phyloP scores from a whole-genome alignment of 768 basidiomycete genomes.

The Austroboletus festivus region DNA sequence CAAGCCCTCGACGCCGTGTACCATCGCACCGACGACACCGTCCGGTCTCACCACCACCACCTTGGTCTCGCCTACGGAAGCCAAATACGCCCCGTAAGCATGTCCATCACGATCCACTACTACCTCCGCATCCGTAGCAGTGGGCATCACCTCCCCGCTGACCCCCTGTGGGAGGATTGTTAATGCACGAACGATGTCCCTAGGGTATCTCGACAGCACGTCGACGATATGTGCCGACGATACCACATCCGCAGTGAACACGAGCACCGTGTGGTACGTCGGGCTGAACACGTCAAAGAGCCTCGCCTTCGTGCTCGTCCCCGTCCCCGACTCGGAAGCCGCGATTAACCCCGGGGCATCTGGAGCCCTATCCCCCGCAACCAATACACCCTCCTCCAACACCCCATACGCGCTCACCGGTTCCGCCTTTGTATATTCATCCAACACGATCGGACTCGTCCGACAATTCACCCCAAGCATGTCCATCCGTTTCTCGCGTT shows the following conservation, averaged over 20 bases:
- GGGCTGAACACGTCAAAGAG: slow-evolving; percentile 27
- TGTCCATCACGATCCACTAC: slow-evolving; percentile 37
- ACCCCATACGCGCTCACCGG: slow-evolving; percentile 13
- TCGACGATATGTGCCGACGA: slow-evolving; percentile 7
- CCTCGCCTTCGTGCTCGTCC: slow-evolving; percentile 5
- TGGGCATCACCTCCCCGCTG: background rate
- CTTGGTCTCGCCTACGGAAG: slow-evolving; percentile 27
- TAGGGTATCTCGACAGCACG: slow-evolving; percentile 2
- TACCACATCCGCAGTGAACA: slow-evolving; percentile 19
- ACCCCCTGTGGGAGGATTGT: slow-evolving; percentile 2
- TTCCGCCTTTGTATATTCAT: slow-evolving; percentile 30
- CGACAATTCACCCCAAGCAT: slow-evolving; percentile 37
- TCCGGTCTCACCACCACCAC: slow-evolving; percentile 43
- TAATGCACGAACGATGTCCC: slow-evolving; percentile 1
- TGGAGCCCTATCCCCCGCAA: slow-evolving; percentile 45
- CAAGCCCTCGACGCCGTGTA: slow-evolving; percentile 17
- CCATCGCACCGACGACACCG: slow-evolving; percentile 38
- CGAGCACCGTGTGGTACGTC: slow-evolving; percentile 26
- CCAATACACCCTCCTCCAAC: slow-evolving; percentile 26
- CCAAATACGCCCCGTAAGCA: slow-evolving; percentile 39
- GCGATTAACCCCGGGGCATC: slow-evolving; percentile 36
- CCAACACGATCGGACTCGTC: slow-evolving; percentile 33
- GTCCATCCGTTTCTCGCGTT: slow-evolving; percentile 6
- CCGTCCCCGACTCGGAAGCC: no score
- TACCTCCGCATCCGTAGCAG: slow-evolving; percentile 27